A percentile compares a stretch with the other conserved stretches of the same genome.
These are phyloP conservation scores for Suhomyces terraborum DNA, from an alignment of 1,139 yeast genomes.

Conservation along the genomic window DNA sequence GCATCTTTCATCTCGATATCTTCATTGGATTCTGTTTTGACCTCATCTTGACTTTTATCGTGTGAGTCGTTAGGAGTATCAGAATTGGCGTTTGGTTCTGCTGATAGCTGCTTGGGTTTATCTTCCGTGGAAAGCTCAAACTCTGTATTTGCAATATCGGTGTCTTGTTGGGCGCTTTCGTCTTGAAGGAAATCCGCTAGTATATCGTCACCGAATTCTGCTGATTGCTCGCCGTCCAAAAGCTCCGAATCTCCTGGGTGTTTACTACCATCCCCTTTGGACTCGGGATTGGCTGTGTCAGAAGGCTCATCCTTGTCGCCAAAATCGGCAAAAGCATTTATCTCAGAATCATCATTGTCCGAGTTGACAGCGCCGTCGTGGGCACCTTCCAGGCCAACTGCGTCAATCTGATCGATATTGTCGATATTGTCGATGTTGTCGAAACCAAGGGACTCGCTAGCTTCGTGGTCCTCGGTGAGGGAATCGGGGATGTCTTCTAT, in stretches of 20 bases:
- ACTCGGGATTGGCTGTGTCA: neutral
- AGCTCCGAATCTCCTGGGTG: neutral
- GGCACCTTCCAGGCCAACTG: neutral
- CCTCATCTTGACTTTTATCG: neutral
- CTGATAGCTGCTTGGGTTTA: neutral
- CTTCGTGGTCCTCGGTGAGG: slow-evolving; percentile 7
- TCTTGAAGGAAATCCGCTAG: slow-evolving; percentile 11
- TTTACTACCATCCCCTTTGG: neutral
- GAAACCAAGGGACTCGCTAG: slow-evolving; percentile 8
- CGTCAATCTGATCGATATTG: slow-evolving; percentile 5
- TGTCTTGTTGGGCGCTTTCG: slow-evolving; percentile 1
- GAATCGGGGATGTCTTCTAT: slow-evolving; percentile 5
- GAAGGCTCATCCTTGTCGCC: neutral
- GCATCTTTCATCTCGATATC: slow-evolving; percentile 12
- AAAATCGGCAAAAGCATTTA: slow-evolving; percentile 7
- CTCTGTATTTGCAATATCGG: slow-evolving; percentile 3
- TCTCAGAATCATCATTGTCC: neutral
- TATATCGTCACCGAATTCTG: slow-evolving; percentile 7
- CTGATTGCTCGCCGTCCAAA: neutral
- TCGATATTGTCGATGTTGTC: slow-evolving; percentile 7
- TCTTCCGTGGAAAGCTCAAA: slow-evolving; percentile 2
- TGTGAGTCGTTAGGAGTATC: neutral
- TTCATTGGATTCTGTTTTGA: neutral
- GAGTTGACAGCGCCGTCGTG: slow-evolving; percentile 1
- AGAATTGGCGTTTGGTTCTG: neutral